A percentile compares a stretch with the other conserved stretches of the same genome.
Evolutionary conservation across 208 protist genomes (phyloP).

Genomic region (Endotrypanum monterogeii): DNA sequence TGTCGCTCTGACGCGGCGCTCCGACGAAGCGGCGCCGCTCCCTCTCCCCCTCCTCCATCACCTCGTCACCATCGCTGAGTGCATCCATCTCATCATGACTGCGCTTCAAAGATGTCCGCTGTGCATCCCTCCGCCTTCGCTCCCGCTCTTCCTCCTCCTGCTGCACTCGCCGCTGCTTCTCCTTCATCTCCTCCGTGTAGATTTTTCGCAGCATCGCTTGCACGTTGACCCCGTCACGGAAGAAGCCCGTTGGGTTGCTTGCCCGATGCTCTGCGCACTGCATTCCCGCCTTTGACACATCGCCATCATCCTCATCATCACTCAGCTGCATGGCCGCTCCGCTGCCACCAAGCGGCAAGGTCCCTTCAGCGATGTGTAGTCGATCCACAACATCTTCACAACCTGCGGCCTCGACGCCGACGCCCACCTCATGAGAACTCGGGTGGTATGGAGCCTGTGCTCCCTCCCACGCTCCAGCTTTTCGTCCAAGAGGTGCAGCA

Average conservation of each 20-base stretch:
- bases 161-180: background rate
- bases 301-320: slow-evolving; percentile 1
- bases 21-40: background rate
- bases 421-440: background rate
- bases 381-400: background rate
- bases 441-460: background rate
- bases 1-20: background rate
- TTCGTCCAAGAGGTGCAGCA: background rate
- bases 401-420: background rate
- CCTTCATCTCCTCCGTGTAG: slow-evolving; percentile 19
- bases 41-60: background rate
- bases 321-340: background rate
- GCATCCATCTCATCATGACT: background rate
- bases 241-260: background rate
- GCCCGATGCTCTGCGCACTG: background rate
- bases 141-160: background rate
- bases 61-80: background rate
- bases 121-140: background rate
- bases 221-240: slow-evolving; percentile 21
- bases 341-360: background rate
- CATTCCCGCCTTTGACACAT: background rate
- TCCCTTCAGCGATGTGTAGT: background rate
- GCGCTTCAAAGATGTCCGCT: too few relatives aligned
- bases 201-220: slow-evolving; percentile 24
- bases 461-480: background rate